phyloP scores from a whole-genome alignment of 164 flowering plant species.

The Piper longum region DNA sequence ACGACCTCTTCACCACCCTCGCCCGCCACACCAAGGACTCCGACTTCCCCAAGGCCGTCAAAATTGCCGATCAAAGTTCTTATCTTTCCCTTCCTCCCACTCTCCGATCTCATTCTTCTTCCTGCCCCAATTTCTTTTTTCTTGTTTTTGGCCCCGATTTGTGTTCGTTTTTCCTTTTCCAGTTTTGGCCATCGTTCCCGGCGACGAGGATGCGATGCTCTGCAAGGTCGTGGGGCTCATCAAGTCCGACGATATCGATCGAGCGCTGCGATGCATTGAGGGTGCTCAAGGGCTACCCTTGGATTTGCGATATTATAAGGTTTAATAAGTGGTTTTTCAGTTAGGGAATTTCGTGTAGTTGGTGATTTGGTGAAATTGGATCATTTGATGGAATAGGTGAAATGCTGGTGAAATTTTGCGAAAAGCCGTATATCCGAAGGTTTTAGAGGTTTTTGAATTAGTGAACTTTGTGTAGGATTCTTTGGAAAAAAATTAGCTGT shows the following conservation, averaged over 20 bases:
- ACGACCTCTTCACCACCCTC: conserved; percentile 78
- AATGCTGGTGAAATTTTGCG: not conserved
- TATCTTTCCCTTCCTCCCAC: not conserved
- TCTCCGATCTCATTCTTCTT: not conserved
- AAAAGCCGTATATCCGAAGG: not conserved
- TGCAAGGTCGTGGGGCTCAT: conserved; percentile 81
- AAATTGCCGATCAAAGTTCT: conserved; percentile 75
- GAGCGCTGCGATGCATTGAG: conserved; percentile 44
- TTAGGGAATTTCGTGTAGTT: not conserved
- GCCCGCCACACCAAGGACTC: conserved; percentile 52
- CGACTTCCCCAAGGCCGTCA: conserved; percentile 55
- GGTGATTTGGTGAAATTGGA: not conserved
- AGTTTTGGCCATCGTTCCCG: conserved; percentile 59
- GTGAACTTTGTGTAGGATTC: not conserved
- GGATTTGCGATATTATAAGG: conserved; percentile 65
- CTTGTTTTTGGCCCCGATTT: not conserved
- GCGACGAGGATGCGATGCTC: conserved; percentile 76
- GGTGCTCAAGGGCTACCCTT: conserved; percentile 22
- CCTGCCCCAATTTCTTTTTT: not conserved
- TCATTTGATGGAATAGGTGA: not conserved
- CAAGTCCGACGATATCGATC: conserved; percentile 45
- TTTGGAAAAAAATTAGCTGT: not conserved
- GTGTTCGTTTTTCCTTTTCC: conserved; percentile 1
- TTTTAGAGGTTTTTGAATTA: not conserved
- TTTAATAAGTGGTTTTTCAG: conserved; percentile 2